Evolutionary conservation across 805 yeast genomes (phyloP), one percentile per base, ranked within the genome.

Genomic region (Groenewaldozyma tartarivorans): DNA sequence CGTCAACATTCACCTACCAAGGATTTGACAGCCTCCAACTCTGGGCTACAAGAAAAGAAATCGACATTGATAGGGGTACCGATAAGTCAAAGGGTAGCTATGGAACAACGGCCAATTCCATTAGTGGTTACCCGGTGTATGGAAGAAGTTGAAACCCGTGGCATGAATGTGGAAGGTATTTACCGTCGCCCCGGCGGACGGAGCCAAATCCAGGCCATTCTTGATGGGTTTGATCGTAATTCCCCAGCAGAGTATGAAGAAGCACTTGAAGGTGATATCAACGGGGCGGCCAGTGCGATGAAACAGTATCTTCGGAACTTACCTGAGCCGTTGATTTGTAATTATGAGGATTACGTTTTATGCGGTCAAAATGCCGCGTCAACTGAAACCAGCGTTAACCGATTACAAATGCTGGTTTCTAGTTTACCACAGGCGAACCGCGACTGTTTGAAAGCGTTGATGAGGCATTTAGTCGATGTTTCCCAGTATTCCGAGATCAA

Each of bases 121-220:
- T 61, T 74, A 48, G 72, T 92, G 21, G 71, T 92, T 7, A 66
- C 79, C 9, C 68, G 75, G 43, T 85, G 96, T 61, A 62, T 87
- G 4, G 65, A 68, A 19, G 92, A 81, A 51, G 86, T 92, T 40
- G 96, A 90, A 62, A 55, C 56, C 4, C 67, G 85, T 43, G 95
- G 95, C 3, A 60, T 88, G 49, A 76, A 71, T 31, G 64, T 69
- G 46, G 97, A 88, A 60, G 98, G 98, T 5, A 72, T 92, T 27
- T 92, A 92, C 63, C 69, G 98, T 49, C 80, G 88, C 49, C 81
- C 94, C 35, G 98, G 95, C 1, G 82, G 85, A 4, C 72, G 78
- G 47, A 71, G 85, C 5, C 80, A 81, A 37, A 71, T 79, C 41
- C 75, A 72, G 46, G 45, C 69, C 49, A 56, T 69, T 52, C 61